Conservation (phyloP, 1,284 basidiomycete species). For the Mycosarcoma maydis region DNA sequence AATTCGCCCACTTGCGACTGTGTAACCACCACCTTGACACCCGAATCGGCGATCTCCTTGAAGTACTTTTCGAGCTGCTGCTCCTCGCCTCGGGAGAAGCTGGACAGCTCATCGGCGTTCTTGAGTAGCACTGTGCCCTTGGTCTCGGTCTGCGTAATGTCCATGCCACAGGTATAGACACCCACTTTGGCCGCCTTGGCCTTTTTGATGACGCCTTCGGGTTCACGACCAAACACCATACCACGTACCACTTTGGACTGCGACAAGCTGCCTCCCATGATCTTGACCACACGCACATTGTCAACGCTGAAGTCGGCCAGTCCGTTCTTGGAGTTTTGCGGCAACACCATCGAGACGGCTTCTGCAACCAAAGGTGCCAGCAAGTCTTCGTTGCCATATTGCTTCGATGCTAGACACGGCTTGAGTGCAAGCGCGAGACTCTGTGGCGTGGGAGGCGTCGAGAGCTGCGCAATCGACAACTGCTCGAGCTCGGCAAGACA, state of each 20-base stretch:
- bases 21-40: constrained; percentile 91
- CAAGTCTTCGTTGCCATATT: constrained; percentile 90
- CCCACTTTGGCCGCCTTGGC: constrained; percentile 72
- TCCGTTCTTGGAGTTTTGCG: constrained; percentile 68
- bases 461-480: constrained; percentile 71
- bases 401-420: constrained; percentile 94
- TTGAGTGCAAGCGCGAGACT: constrained; percentile 83
- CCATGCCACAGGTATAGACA: constrained; percentile 90
- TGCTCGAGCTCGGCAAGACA: constrained; percentile 85
- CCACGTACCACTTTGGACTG: constrained; percentile 90
- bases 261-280: constrained; percentile 88
- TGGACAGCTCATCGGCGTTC: constrained; percentile 91
- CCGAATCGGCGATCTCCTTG: constrained; percentile 95
- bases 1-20: constrained; percentile 94
- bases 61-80: constrained; percentile 69
- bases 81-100: constrained; percentile 94
- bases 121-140: constrained; percentile 98
- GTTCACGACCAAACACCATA: constrained; percentile 97
- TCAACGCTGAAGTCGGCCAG: constrained; percentile 74
- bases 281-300: constrained; percentile 97
- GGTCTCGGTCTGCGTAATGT: constrained; percentile 96
- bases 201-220: constrained; percentile 84
- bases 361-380: constrained; percentile 88
- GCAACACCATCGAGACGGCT: constrained; percentile 73
- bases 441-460: constrained; percentile 80